Evolutionary conservation across 2,329 filamentous ascomycete genomes (phyloP), one percentile per base, ranked within the genome.

Genomic region (Tolypocladium capitatum): DNA sequence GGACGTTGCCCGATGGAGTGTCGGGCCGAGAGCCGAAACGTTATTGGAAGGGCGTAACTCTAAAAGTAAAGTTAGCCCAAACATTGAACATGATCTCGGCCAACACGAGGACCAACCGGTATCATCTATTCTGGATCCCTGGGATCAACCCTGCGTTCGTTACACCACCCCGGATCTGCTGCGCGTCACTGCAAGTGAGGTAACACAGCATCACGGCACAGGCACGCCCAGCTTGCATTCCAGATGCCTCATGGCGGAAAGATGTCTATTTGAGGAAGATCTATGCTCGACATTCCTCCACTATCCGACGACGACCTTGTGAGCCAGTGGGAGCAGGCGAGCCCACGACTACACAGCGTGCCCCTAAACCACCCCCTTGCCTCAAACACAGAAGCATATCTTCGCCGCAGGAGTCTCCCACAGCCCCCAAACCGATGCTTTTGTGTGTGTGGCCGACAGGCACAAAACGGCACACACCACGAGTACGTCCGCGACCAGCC

Each of bases 401-500:
- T 38, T 18, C 3, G 18, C 35, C 18, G 11, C 11, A 6, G 14
- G 11, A 13, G 18, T 7, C 3, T 21, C 11, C 5, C 20, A 1
- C 6, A 20, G 9, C 7, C 10, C 36, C 14, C 8, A 41, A 16
- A 5, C 36, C 7, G 3, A 3, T 24, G 24, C 24, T n/a, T n/a
- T n/a, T 24, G 24, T 24, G 24, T 24, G 24, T 24, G 24, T 24
- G 24, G 24, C 24, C 14, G 21, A 13, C 6, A 38, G 4, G 16
- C 21, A 24, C 10, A n/a, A 24, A 10, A 52, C 52, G 16, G 47
- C 41, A 9, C 46, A 31, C 18, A 57, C n/a, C n/a, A 55, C 18
- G 5, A 50, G 34, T 1, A 60, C 11, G 16, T 45, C 20, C 1
- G 58, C 20, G 18, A 49, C 4, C 9, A 58, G 46, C 28, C 50